Evolutionary conservation across 179 eudicot genomes (phyloP), one percentile per base, ranked within the genome.

Genomic region (Sideroxylon spinosum): DNA sequence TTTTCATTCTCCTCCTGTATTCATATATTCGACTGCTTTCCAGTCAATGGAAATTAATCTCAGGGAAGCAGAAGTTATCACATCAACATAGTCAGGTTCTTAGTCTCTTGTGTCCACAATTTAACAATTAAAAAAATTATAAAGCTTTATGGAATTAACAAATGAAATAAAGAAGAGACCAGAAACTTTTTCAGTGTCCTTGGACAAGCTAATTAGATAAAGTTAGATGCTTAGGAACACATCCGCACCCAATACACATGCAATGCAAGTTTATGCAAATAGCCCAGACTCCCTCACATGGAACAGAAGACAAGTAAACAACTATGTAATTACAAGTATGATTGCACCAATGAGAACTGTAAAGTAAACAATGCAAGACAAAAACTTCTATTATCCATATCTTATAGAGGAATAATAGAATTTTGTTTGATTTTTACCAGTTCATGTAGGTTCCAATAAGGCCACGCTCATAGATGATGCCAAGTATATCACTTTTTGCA

Each of bases 381-480:
- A 49, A 28, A 32, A 53, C 17, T 28, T 22, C 49, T 5, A 26
- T 29, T 55, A 32, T 56, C 60, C 48, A 14, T n/a, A 17, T 16
- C 49, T 26, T 0, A 20, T 16, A 1, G 28, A 71, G 66, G 29
- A 9, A 48, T 1, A 50, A 13, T 55, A 65, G 26, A 28, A 28
- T 25, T 46, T 46, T 23, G 48, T 71, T 75, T 46, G 11, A 53
- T 32, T 63, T 81, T 81, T 82, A 91, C 96, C 93, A 90, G 78
- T 87, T 84, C 86, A 87, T 88, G 81, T 90, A 91, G 32, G 83
- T 87, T 56, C 96, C 93, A 32, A 90, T 78, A 37, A 91, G 82
- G 22, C 93, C 96, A 19, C 96, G 92, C 69, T 91, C 96, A 73
- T 88, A 91, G 26, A 91, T 87, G 29, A 84, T 57, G 29, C 89